These are phyloP conservation scores for Colletotrichum destructivum DNA, from an alignment of 2,329 filamentous ascomycete genomes.

Conservation along the genomic window DNA sequence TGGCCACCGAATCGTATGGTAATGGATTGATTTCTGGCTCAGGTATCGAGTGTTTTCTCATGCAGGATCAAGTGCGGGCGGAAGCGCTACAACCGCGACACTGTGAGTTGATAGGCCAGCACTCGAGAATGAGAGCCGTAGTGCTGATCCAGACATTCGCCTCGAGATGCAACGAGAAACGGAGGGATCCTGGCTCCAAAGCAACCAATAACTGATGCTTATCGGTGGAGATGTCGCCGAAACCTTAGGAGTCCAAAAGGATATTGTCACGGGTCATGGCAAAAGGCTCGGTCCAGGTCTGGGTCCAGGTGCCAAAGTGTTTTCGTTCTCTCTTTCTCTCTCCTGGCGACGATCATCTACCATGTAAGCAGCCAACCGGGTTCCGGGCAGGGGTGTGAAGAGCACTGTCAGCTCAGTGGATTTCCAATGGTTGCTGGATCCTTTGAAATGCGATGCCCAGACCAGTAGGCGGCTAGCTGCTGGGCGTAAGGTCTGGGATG, in stretches of 20 bases:
- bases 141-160: conserved; percentile 24
- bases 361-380: conserved; percentile 8
- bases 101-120: conserved; percentile 17
- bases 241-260: conserved; percentile 6
- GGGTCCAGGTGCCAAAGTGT: conserved; percentile 32
- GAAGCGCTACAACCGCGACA: conserved; percentile 32
- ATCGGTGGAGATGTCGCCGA: conserved; percentile 34
- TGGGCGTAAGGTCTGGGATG: conserved; percentile 25
- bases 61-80: conserved; percentile 12
- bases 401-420: conserved; percentile 24
- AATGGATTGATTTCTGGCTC: conserved; percentile 28
- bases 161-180: conserved; percentile 32
- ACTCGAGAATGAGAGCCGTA: conserved; percentile 16
- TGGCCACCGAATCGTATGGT: conserved; percentile 35
- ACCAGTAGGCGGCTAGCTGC: conserved; percentile 7
- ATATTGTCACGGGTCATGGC: conserved; percentile 17
- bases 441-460: conserved; percentile 29
- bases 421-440: conserved; percentile 16
- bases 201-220: conserved; percentile 21
- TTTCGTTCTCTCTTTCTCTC: conserved; percentile 18
- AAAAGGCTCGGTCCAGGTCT: conserved; percentile 19
- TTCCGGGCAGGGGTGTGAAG: conserved; percentile 17
- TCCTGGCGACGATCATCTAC: conserved; percentile 39
- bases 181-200: conserved; percentile 12
- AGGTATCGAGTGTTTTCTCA: conserved; percentile 17